phyloP scores from a whole-genome alignment of 116 monocot species.

The Zostera marina region DNA sequence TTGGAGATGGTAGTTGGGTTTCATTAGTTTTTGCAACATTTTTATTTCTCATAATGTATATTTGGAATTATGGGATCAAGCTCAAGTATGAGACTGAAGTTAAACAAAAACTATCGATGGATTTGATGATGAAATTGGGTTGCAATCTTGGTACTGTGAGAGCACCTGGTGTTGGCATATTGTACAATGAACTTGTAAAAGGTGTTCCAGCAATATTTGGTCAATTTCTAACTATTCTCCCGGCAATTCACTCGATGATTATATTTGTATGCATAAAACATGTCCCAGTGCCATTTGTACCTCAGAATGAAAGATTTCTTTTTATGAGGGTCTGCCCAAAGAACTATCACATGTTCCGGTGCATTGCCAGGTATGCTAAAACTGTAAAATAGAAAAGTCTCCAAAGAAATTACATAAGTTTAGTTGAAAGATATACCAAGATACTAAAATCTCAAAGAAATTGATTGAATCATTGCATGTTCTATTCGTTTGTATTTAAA shows the following conservation, averaged over 20 bases:
- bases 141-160: slow-evolving; percentile 50
- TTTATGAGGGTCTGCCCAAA: slow-evolving; percentile 64
- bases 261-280: slow-evolving; percentile 85
- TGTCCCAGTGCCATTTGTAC: slow-evolving; percentile 62
- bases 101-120: slow-evolving; percentile 75
- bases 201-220: slow-evolving; percentile 75
- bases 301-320: slow-evolving; percentile 57
- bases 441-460: too few relatives aligned
- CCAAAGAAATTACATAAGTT: too few relatives aligned
- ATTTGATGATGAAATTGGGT: slow-evolving; percentile 56
- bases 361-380: slow-evolving; percentile 44
- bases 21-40: slow-evolving; percentile 58
- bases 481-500: too few relatives aligned
- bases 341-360: slow-evolving; percentile 84
- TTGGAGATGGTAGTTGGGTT: slow-evolving; percentile 75
- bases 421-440: too few relatives aligned
- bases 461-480: too few relatives aligned
- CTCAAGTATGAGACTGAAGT: slow-evolving; percentile 73
- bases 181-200: slow-evolving; percentile 80
- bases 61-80: slow-evolving; percentile 82
- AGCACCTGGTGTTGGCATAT: slow-evolving; percentile 73
- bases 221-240: slow-evolving; percentile 65
- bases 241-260: slow-evolving; percentile 67
- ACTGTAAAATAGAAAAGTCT: too few relatives aligned
- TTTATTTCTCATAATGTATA: slow-evolving; percentile 76